phyloP scores from a whole-genome alignment of 2,329 filamentous ascomycete species.

The Colletotrichum euphorbiae region DNA sequence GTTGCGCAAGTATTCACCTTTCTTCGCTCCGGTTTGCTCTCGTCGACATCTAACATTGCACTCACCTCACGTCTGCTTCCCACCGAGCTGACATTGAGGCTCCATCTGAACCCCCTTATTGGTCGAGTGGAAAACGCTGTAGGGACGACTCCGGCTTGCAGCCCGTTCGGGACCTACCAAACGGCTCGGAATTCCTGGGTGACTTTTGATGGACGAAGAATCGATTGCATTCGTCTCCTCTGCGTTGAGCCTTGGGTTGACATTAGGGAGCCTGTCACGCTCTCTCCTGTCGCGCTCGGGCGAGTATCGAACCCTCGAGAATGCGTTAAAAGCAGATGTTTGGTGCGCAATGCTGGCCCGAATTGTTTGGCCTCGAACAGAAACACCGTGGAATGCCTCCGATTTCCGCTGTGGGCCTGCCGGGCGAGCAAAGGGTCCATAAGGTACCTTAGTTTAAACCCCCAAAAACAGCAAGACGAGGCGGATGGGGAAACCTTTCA shows the following conservation, averaged over 20 bases:
- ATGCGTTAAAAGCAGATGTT: background rate
- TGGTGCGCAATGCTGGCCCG: constrained; percentile 21
- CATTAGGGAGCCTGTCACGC: no score
- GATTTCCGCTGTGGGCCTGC: constrained; percentile 29
- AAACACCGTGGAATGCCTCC: constrained; percentile 21
- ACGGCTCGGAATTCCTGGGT: no score
- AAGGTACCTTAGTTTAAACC: background rate
- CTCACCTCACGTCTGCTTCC: no score
- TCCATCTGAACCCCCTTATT: background rate
- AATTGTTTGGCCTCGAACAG: background rate
- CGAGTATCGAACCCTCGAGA: constrained; percentile 1
- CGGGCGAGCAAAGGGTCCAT: background rate
- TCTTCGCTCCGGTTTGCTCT: no score
- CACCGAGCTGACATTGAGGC: background rate
- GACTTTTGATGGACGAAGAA: no score
- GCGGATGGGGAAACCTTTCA: constrained; percentile 10
- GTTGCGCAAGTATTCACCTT: no score
- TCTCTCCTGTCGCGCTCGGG: background rate
- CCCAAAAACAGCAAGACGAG: constrained; percentile 11
- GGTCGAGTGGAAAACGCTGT: background rate
- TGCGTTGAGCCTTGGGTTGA: no score
- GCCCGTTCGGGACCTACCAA: no score
- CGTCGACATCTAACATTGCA: no score
- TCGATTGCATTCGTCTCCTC: no score
- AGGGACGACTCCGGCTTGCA: no score